Evolutionary conservation across 768 basidiomycete species (phyloP), one percentile per base, ranked within the genome.

Genomic region (Lanmaoa pseudosensibilis): DNA sequence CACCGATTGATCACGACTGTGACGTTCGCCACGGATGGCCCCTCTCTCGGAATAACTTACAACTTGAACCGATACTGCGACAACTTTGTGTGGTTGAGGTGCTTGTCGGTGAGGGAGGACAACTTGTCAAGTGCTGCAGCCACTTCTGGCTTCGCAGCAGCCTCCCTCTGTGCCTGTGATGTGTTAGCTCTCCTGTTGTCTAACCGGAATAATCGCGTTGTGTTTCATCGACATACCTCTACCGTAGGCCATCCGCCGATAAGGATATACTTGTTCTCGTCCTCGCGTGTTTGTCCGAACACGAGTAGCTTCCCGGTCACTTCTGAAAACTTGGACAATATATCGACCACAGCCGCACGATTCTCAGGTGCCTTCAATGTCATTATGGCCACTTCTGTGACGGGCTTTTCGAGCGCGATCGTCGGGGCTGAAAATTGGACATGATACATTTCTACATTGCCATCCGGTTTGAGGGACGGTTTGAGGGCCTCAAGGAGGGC

Each of bases 311-410:
- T 46, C 27, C 36, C 34, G 23, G n/a, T 64, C 2, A 18, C 49
- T 6, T 68, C 57, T 0, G 61, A 61, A 25, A 64, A 7, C 51
- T 48, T 38, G 30, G 55, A 23, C 46, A 68, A 30, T 12, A 62
- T 53, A 0, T 58, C 53, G 11, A 57, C 56, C 1, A 66, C 57
- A 16, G 49, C 8, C 2, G 37, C 56, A 5, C 69, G 70, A 38
- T 70, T 54, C 50, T 60, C 69, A 2, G 63, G 55, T 8, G 52
- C 39, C n/a, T 72, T 70, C 46, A 70, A 44, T 2, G 61, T 57
- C 34, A 62, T 9, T 19, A 68, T 11, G 27, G 44, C 3, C 11
- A 70, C 54, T 19, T 62, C 54, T 2, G 69, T 71, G n/a, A 71
- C 57, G 19, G 69, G 69, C 12, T 47, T 46, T 5, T 61, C 44